Evolutionary conservation across 805 yeast genomes (phyloP), one percentile per base, ranked within the genome.

Genomic region (Tetrapisispora fleetii): DNA sequence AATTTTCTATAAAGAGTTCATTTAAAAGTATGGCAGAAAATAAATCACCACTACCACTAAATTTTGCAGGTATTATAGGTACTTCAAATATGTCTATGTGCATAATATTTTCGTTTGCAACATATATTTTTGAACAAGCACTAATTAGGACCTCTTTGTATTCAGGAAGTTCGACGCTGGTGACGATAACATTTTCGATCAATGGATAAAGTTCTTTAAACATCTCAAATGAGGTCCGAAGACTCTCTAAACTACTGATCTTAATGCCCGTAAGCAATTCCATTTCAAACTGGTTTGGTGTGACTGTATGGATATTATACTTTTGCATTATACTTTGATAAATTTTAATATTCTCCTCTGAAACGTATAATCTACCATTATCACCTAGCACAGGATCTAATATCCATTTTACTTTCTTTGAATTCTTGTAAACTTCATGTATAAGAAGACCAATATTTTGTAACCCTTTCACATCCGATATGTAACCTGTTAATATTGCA

Each of bases 341-440:
- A 1, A 73, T 63, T 0, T 78, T 77, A 0, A 83, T 68, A 24
- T 81, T 73, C 13, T 68, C 74, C 47, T 73, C 75, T 50, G 74
- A 74, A 1, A 91, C 96, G 62, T 91, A 91, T 3, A 89, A 65
- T 49, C 71, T 74, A 1, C 96, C 96, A 56, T 87, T 83, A 60
- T 91, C 98, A 13, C 98, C 98, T 62, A 91, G 67, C 1, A 91
- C 93, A 1, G 98, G 98, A 63, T 91, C 98, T 45, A 91, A 62
- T 4, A 90, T 73, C 81, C 91, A 80, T 17, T 76, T 65, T 0
- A 76, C 42, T 35, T 55, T 37, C 44, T 59, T 53, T 46, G 57
- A 59, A 42, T 46, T 45, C 40, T 55, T 59, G 43, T 67, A 67
- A 44, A 68, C 63, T 51, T 46, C 50, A 14, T 50, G 54, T 33